Conservation (phyloP, 2,329 filamentous ascomycete genomes). For the Atkinsonella hypoxylon region DNA sequence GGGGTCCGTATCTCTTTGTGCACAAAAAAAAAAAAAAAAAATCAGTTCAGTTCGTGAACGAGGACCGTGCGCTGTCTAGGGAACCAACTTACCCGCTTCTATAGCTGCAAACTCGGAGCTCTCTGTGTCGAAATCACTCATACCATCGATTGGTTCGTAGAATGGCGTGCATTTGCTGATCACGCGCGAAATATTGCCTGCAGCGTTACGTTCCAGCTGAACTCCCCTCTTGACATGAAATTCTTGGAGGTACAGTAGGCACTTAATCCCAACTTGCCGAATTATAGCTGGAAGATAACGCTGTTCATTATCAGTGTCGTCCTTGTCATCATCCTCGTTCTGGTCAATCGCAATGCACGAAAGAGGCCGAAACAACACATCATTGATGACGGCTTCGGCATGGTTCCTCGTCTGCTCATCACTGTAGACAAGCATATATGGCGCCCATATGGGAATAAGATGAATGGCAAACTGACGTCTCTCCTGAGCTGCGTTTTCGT, state of each 20-base stretch:
- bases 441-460: conserved; percentile 34
- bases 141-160: conserved; percentile 23
- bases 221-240: conserved; percentile 29
- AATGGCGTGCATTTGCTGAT: conserved; percentile 30
- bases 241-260: conserved; percentile 34
- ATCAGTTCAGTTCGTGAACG: background rate
- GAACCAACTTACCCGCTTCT: conserved; percentile 15
- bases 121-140: conserved; percentile 18
- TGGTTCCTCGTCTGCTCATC: conserved; percentile 29
- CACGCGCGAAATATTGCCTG: conserved; percentile 29
- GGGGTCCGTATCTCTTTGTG: conserved; percentile 28
- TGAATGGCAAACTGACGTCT: conserved; percentile 14
- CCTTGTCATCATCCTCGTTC: background rate
- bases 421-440: conserved; percentile 35
- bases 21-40: background rate
- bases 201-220: conserved; percentile 30
- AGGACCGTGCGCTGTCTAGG: background rate
- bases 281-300: conserved; percentile 15
- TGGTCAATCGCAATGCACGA: conserved; percentile 3
- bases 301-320: background rate
- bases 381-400: conserved; percentile 31
- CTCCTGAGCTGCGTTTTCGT: conserved; percentile 12
- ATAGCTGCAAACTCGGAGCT: conserved; percentile 15
- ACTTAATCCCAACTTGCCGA: conserved; percentile 30
- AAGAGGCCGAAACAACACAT: conserved; percentile 28